Base-by-base conservation (phyloP, 805 yeast species). In the Saccharomycopsis oosterbeekiorum region DNA sequence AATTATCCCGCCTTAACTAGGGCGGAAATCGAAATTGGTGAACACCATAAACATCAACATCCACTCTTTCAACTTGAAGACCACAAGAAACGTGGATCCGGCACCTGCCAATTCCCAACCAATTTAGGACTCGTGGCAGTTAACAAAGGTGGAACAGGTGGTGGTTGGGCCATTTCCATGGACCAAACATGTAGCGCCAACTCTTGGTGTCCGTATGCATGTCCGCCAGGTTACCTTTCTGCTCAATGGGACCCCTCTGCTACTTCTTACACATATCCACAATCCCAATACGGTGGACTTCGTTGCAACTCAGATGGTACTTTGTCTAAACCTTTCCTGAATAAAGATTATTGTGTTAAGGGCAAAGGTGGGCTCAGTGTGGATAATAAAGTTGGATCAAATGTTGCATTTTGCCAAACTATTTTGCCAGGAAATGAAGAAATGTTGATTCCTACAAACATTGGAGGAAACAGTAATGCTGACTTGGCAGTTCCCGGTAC, bases 401-500 rank as follows among this genome's bases (percentile, higher is more conserved):
- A 80, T 62, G 91, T 89, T 65, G 92, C 97, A 8, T 84, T 90
- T 73, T 90, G 97, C 73, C 97, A 91, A 75, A 90, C 97, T 9
- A 96, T 91, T 6, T 78, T 91, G 61, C 97, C 97, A 26, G 97
- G 97, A 67, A 88, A 89, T 73, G 97, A 90, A 76, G 96, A 90
- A 67, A 90, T 90, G 97, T 78, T 89, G 71, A 89, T 91, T 66
- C 97, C 97, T 63, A 89, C 96, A 24, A 71, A 78, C 59, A 83
- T 86, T 61, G 78, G 75, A n/a, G 73, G 78, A 14, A 80, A 82
- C 10, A 68, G 74, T 9, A 64, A 76, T n/a, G 73, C 76, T 60
- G 76, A 79, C 1, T 74, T 90, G 62, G 96, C 97, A 24, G 97
- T 90, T 59, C 97, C 97, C 17, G 90, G 88, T 24, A 75, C 91